Percentiles rank a stretch among this genome's conserved stretches.
phyloP scores from a whole-genome alignment of 2,329 filamentous ascomycete genomes.

The Cucurbitaria berberidis region DNA sequence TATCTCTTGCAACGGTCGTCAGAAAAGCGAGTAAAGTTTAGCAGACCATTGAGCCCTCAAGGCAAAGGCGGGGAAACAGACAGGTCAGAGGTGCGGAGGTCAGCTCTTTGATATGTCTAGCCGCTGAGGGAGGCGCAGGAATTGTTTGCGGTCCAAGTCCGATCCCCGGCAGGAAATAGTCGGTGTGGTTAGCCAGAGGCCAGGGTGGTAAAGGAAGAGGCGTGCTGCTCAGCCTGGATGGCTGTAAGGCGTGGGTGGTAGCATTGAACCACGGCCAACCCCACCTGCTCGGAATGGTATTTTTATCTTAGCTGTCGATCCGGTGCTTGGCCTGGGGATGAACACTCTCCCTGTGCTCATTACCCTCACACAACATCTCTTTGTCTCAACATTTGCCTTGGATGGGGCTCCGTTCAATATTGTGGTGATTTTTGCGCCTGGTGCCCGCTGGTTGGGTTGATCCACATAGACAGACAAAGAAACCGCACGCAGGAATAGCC shows the following conservation, averaged over 20 bases:
- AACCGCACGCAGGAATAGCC: conserved; percentile 1
- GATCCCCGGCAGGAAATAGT: conserved; percentile 20
- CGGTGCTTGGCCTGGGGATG: conserved; percentile 7
- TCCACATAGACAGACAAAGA: not conserved
- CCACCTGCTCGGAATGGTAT: conserved; percentile 24
- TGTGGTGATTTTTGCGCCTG: not conserved
- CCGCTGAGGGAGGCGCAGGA: conserved; percentile 30
- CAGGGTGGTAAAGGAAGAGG: conserved; percentile 15
- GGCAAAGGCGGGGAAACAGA: conserved; percentile 2
- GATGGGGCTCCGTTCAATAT: not conserved
- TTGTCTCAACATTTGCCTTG: not conserved
- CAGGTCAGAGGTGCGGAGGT: conserved; percentile 9
- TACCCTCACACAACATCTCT: not conserved
- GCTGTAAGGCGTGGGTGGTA: conserved; percentile 4
- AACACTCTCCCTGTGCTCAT: not conserved
- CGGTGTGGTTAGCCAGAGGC: conserved; percentile 26
- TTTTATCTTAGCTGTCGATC: conserved; percentile 15
- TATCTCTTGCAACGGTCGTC: not conserved
- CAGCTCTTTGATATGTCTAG: conserved; percentile 16
- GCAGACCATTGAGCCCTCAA: conserved; percentile 1
- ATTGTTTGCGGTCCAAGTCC: conserved; percentile 26
- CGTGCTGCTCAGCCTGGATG: conserved; percentile 32
- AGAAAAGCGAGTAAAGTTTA: not conserved
- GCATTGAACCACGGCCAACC: conserved; percentile 16
- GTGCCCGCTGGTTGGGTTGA: not conserved